These are phyloP conservation scores for Eucalyptus sp. DNA, from an alignment of 345 rosid genomes.

Conservation along the genomic window DNA sequence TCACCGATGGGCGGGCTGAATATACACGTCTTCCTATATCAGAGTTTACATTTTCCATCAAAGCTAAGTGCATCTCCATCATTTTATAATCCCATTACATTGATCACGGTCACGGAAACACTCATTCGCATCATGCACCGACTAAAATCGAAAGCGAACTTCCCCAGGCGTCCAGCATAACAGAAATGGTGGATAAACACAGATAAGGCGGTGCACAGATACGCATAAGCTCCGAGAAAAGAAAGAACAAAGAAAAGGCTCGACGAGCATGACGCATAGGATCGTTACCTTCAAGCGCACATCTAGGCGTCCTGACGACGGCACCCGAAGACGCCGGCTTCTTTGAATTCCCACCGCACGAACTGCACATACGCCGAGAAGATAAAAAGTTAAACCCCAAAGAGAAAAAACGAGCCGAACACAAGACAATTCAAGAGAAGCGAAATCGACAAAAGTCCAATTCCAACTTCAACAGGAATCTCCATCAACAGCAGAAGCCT, in stretches of 20 bases:
- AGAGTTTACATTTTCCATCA: not conserved
- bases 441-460: not conserved
- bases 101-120: not conserved
- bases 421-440: not conserved
- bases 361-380: conserved; percentile 8
- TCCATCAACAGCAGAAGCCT: not conserved
- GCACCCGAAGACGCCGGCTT: conserved; percentile 8
- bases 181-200: not conserved
- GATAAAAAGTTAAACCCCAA: not conserved
- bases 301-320: conserved; percentile 23
- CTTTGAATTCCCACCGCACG: not conserved
- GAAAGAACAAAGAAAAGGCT: not conserved
- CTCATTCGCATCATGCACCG: not conserved
- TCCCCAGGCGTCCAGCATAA: not conserved
- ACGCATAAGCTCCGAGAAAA: not conserved
- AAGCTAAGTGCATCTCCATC: not conserved
- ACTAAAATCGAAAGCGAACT: not conserved
- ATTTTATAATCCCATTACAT: not conserved
- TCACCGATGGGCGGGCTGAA: accelerated
- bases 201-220: not conserved
- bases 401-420: not conserved
- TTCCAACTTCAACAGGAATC: not conserved
- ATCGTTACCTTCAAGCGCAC: conserved; percentile 60
- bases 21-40: not conserved
- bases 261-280: not conserved